These are phyloP conservation scores for Paralagenidium karlingii DNA, from an alignment of 352 stramenopile genomes.

Conservation along the genomic window DNA sequence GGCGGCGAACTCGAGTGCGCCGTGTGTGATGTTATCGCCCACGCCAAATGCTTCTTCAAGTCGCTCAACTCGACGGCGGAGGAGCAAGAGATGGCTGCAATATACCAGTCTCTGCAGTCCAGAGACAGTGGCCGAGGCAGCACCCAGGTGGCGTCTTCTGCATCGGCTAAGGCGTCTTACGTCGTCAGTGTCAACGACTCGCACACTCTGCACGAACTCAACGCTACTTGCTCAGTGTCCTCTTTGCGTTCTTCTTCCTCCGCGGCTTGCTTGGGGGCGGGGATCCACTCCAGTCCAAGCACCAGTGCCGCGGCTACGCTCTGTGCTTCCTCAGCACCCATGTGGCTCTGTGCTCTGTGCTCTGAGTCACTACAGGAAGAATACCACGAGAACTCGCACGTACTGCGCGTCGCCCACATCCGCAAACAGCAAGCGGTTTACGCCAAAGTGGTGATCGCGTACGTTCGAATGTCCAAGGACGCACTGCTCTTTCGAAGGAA, in stretches of 20 bases:
- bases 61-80: constrained; percentile 16
- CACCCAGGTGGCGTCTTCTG: constrained; percentile 2
- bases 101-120: constrained; percentile 1
- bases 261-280: too few species aligned
- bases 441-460: constrained; percentile 35
- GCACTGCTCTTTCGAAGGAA: constrained; percentile 39
- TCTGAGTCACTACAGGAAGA: constrained; percentile 28
- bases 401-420: constrained; percentile 19
- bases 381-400: constrained; percentile 37
- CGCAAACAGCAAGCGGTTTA: constrained; percentile 34
- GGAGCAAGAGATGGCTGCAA: constrained; percentile 12
- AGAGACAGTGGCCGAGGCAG: not conserved
- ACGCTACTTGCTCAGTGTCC: too few species aligned
- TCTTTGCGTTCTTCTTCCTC: too few species aligned
- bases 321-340: too few species aligned
- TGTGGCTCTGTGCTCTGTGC: constrained; percentile 47
- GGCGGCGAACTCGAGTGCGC: constrained; percentile 53
- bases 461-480: constrained; percentile 56
- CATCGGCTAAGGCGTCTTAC: constrained; percentile 24
- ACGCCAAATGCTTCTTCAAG: constrained; percentile 34
- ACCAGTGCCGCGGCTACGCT: not conserved
- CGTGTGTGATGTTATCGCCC: constrained; percentile 49
- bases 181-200: constrained; percentile 38
- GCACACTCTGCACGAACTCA: too few species aligned
- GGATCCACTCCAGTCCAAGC: not conserved